These are phyloP conservation scores for Porphyrellus sp. DNA, from an alignment of 1,284 basidiomycete species.

Conservation along the genomic window DNA sequence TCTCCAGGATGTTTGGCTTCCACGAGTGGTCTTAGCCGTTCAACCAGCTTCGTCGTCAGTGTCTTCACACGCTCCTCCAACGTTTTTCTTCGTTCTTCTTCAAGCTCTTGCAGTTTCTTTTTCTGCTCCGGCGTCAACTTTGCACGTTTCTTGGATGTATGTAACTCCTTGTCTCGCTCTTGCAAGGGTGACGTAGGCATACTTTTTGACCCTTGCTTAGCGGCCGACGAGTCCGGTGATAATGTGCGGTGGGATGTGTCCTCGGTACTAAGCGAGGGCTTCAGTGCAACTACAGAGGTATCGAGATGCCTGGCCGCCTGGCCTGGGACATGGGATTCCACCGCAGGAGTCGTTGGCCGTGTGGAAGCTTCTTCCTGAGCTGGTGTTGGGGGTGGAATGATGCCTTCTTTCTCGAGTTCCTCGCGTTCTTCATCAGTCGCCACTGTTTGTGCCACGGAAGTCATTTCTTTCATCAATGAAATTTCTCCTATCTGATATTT, in stretches of 20 bases:
- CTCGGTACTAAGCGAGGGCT: slow-evolving; percentile 21
- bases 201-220: slow-evolving; percentile 24
- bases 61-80: slow-evolving; percentile 75
- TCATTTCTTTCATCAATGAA: slow-evolving; percentile 90
- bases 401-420: slow-evolving; percentile 73
- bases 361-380: slow-evolving; percentile 21
- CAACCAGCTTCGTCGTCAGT: slow-evolving; percentile 75
- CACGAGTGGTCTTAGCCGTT: slow-evolving; percentile 83
- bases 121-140: slow-evolving; percentile 83
- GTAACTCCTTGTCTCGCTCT: slow-evolving; percentile 34
- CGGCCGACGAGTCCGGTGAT: slow-evolving; percentile 21
- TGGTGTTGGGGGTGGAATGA: slow-evolving; percentile 26
- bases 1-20: slow-evolving; percentile 88
- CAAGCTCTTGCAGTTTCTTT: slow-evolving; percentile 77
- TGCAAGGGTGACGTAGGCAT: slow-evolving; percentile 29
- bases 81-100: slow-evolving; percentile 73
- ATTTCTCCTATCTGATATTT: slow-evolving; percentile 81
- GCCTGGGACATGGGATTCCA: slow-evolving; percentile 14
- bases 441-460: slow-evolving; percentile 72
- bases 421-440: slow-evolving; percentile 90
- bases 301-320: slow-evolving; percentile 9
- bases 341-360: slow-evolving; percentile 29
- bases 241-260: slow-evolving; percentile 16
- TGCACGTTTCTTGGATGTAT: slow-evolving; percentile 42
- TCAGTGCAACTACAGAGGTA: slow-evolving; percentile 19